Evolutionary conservation across 768 basidiomycete species (phyloP), one percentile per base, ranked within the genome.

Genomic region (Psilocybe cubensis): DNA sequence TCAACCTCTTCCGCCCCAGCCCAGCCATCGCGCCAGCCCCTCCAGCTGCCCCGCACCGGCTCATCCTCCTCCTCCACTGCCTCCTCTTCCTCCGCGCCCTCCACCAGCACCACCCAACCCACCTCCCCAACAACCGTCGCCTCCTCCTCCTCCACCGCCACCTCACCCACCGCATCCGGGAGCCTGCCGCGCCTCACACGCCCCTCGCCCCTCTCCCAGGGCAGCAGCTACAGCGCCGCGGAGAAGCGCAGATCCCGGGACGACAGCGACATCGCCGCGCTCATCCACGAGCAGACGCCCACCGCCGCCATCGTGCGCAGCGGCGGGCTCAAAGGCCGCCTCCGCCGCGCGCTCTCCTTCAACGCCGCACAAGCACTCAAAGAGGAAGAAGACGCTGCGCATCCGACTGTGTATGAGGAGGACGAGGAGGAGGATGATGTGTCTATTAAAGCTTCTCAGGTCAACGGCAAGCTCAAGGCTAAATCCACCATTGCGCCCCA

Each of bases 211-310:
- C 74, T 89, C 24, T 88, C 87, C 18, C 88, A 91, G 69, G 85
- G 83, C 45, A 82, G 74, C 54, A 82, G 74, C 54, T 83, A 80
- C 58, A 80, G 84, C 8, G 83, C 84, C 24, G 72, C 83, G 2
- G 89, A 91, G 70, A 85, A 87, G 65, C 85, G 90, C 51, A 88
- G 89, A 83, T 91, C 90, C 20, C 82, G 83, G 58, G 88, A 90
- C 71, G 89, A 91, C 65, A 87, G 84, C 56, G 88, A 90, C 72
- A 76, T 89, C 25, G 82, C 79, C 1, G 75, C 83, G 44, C 80
- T 87, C 75, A 71, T 79, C 43, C 67, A 68, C 5, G 81, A 83
- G 62, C 64, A 76, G 41, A 66, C 70, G 12, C 75, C 74, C 7
- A 68, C 69, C 35, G 67, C 74, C 24, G 65, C 63, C 53, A 78